Evolutionary conservation across 2,329 filamentous ascomycete genomes (phyloP).

Genomic region (Cordyceps fumosorosea): DNA sequence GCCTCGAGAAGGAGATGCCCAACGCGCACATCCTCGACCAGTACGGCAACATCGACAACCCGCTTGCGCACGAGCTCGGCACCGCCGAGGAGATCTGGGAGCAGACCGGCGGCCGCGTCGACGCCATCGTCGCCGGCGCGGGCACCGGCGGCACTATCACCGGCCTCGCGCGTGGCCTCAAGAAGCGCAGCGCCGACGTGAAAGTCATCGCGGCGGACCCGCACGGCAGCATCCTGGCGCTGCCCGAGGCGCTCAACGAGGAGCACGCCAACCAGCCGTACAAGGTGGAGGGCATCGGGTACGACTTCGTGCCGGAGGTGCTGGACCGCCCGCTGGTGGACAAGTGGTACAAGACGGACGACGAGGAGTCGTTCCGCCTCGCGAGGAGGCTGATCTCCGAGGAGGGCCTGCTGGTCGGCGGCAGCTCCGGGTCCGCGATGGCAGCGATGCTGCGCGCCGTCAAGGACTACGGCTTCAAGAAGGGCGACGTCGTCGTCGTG

Average conservation of each 20-base stretch:
- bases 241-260: conserved; percentile 74
- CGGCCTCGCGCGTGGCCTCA: conserved; percentile 75
- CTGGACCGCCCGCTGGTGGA: conserved; percentile 74
- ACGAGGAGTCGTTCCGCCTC: conserved; percentile 82
- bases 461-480: conserved; percentile 68
- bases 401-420: conserved; percentile 88
- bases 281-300: conserved; percentile 98
- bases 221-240: conserved; percentile 80
- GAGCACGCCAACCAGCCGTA: conserved; percentile 77
- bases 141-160: conserved; percentile 95
- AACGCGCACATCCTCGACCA: conserved; percentile 97
- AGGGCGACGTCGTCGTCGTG: conserved; percentile 84
- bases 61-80: conserved; percentile 84
- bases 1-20: conserved; percentile 89
- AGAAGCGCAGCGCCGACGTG: conserved; percentile 78
- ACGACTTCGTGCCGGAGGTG: conserved; percentile 96
- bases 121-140: conserved; percentile 80
- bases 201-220: conserved; percentile 92
- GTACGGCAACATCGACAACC: conserved; percentile 88
- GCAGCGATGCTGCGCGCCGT: conserved; percentile 71
- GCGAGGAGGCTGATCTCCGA: conserved; percentile 88
- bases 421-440: conserved; percentile 89
- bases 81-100: conserved; percentile 95
- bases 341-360: conserved; percentile 97
- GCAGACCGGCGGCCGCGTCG: conserved; percentile 79